Percentiles rank a stretch among this genome's conserved stretches.
phyloP scores from a whole-genome alignment of 176 grass and related monocot species.

The Raddia distichophylla region DNA sequence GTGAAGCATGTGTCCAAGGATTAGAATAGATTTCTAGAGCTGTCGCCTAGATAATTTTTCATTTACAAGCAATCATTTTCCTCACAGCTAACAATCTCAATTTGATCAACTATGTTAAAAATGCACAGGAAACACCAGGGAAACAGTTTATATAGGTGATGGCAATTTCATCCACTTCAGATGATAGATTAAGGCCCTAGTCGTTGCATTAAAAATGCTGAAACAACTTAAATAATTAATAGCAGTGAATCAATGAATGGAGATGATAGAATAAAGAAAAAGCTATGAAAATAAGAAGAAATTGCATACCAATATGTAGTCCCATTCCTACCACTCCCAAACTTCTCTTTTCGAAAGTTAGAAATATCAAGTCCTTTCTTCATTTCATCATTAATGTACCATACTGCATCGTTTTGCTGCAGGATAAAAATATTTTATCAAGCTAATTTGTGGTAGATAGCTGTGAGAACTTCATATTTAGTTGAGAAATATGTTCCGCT shows the following conservation, averaged over 20 bases:
- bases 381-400: slow-evolving; percentile 70
- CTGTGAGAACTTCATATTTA: slow-evolving; percentile 11
- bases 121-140: slow-evolving; percentile 12
- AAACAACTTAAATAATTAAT: slow-evolving; percentile 19
- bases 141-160: slow-evolving; percentile 15
- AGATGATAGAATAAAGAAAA: slow-evolving; percentile 35
- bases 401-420: slow-evolving; percentile 84
- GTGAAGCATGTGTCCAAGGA: slow-evolving; percentile 3
- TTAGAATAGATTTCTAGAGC: slow-evolving; percentile 14
- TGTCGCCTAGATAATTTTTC: slow-evolving; percentile 18
- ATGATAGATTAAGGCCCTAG: not conserved
- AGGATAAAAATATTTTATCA: slow-evolving; percentile 38
- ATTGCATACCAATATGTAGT: slow-evolving; percentile 70
- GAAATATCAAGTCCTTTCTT: slow-evolving; percentile 70
- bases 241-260: not conserved
- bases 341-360: slow-evolving; percentile 73
- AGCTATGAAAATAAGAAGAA: slow-evolving; percentile 26
- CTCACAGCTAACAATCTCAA: slow-evolving; percentile 13
- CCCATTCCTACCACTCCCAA: slow-evolving; percentile 54
- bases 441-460: slow-evolving; percentile 15
- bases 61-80: not conserved
- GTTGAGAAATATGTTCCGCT: slow-evolving; percentile 17
- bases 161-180: not conserved
- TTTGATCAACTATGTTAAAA: slow-evolving; percentile 26
- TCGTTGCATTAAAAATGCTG: slow-evolving; percentile 9